These are phyloP conservation scores for Salix udensis DNA, from an alignment of 345 rosid species.

Conservation along the genomic window DNA sequence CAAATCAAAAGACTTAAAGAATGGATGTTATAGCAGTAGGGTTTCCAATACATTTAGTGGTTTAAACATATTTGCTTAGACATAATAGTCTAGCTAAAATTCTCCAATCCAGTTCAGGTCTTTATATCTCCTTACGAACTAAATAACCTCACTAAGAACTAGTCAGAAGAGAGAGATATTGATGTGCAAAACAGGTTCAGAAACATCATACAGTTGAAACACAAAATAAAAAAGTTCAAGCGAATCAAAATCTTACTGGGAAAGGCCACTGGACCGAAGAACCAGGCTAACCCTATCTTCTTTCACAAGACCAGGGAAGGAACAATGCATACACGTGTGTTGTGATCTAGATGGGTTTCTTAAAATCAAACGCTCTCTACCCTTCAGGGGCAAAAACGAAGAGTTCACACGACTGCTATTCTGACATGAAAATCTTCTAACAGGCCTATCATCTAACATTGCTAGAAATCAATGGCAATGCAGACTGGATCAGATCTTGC, in stretches of 20 bases:
- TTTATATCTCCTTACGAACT: too few relatives aligned
- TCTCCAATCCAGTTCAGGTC: too few relatives aligned
- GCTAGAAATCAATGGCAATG: conserved; percentile 40
- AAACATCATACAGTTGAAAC: not conserved
- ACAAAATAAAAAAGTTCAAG: not conserved
- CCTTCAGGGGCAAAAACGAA: not conserved
- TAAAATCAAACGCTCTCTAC: not conserved
- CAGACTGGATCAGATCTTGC: conserved; percentile 46
- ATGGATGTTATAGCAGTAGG: too few relatives aligned
- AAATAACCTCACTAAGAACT: too few relatives aligned
- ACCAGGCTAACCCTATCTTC: not conserved
- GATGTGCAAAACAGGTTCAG: too few relatives aligned
- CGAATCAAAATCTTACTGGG: not conserved
- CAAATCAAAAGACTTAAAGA: too few relatives aligned
- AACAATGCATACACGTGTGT: not conserved
- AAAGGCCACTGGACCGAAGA: not conserved
- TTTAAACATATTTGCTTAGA: too few relatives aligned
- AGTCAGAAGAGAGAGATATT: too few relatives aligned
- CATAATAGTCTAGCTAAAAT: too few relatives aligned
- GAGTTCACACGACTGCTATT: not conserved
- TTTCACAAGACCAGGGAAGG: not conserved
- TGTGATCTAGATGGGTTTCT: not conserved
- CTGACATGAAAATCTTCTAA: not conserved
- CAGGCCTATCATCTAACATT: not conserved
- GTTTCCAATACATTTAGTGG: too few relatives aligned